These are phyloP conservation scores for Arabidopsis arenosa DNA, from an alignment of 345 rosid species.

Conservation along the genomic window DNA sequence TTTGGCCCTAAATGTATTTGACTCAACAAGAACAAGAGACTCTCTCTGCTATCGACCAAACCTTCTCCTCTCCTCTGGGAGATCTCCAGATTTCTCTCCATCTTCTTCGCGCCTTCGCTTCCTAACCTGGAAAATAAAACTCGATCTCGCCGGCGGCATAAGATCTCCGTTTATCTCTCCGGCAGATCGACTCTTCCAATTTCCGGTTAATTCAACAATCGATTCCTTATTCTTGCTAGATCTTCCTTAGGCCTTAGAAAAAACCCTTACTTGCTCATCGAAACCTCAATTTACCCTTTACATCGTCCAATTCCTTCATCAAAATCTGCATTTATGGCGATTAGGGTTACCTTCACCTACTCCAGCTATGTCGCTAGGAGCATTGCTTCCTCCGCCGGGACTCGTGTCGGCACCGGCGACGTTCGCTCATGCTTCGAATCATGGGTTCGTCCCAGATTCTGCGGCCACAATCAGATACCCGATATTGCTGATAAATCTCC, in stretches of 20 bases:
- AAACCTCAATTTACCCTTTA: slow-evolving; percentile 43
- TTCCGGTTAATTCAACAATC: slow-evolving; percentile 34
- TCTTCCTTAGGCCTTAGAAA: slow-evolving; percentile 12
- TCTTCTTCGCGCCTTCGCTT: background rate
- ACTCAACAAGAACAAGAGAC: background rate
- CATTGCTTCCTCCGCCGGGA: slow-evolving; percentile 58
- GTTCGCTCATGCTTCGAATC: slow-evolving; percentile 62
- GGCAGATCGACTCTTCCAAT: slow-evolving; percentile 26
- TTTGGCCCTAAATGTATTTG: slow-evolving; percentile 3
- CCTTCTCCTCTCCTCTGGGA: slow-evolving; percentile 16
- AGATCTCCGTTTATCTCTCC: slow-evolving; percentile 22
- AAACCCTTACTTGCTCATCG: slow-evolving; percentile 34
- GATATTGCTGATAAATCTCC: slow-evolving; percentile 51
- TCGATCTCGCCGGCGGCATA: slow-evolving; percentile 35
- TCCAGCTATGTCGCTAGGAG: slow-evolving; percentile 70
- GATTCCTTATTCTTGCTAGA: slow-evolving; percentile 43
- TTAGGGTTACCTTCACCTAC: slow-evolving; percentile 68
- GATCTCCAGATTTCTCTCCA: slow-evolving; percentile 28
- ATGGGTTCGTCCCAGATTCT: slow-evolving; percentile 55
- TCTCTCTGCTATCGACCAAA: slow-evolving; percentile 4
- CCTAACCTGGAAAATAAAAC: background rate
- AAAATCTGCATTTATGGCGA: slow-evolving; percentile 60
- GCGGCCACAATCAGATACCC: slow-evolving; percentile 47
- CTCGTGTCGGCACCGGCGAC: slow-evolving; percentile 55
- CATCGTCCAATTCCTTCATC: slow-evolving; percentile 46